A percentile compares a stretch with the other conserved stretches of the same genome.
Evolutionary conservation across 257 asterid species (phyloP).

Genomic region (Ligustrum vulgare): DNA sequence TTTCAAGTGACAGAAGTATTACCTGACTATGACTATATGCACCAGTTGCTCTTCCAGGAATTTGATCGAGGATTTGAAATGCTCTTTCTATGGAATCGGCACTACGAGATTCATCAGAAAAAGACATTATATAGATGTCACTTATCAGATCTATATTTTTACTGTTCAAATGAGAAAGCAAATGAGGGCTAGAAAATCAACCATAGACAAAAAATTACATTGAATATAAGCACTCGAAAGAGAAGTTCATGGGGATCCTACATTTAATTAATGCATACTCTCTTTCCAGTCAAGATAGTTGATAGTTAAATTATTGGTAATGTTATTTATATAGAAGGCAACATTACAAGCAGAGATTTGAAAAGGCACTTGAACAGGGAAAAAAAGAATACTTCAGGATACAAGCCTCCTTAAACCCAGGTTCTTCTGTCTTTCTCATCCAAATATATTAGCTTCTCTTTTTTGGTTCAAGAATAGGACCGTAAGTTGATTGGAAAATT

Average conservation of each 20-base stretch:
- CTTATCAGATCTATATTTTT: not conserved
- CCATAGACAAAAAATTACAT: not conserved
- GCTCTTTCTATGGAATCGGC: constrained; percentile 94
- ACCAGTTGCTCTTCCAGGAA: constrained; percentile 99
- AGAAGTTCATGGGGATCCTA: not conserved
- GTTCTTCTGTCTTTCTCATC: not conserved
- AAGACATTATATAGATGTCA: constrained; percentile 9
- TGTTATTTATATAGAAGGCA: not conserved
- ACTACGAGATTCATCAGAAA: constrained; percentile 38
- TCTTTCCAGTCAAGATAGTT: not conserved
- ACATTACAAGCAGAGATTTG: not conserved
- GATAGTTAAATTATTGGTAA: not conserved
- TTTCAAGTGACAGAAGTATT: constrained; percentile 16
- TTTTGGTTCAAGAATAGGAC: constrained; percentile 4
- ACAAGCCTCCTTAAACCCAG: not conserved
- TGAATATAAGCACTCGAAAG: not conserved
- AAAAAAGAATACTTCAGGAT: not conserved
- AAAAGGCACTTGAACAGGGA: not conserved
- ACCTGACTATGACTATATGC: constrained; percentile 99
- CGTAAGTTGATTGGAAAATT: too few species aligned
- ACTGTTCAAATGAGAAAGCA: not conserved
- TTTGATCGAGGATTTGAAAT: constrained; percentile 84
- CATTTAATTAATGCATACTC: not conserved
- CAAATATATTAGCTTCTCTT: not conserved
- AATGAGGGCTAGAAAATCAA: not conserved